Evolutionary conservation across 257 asterid species (phyloP).

Genomic region (Hygrophila difformis): DNA sequence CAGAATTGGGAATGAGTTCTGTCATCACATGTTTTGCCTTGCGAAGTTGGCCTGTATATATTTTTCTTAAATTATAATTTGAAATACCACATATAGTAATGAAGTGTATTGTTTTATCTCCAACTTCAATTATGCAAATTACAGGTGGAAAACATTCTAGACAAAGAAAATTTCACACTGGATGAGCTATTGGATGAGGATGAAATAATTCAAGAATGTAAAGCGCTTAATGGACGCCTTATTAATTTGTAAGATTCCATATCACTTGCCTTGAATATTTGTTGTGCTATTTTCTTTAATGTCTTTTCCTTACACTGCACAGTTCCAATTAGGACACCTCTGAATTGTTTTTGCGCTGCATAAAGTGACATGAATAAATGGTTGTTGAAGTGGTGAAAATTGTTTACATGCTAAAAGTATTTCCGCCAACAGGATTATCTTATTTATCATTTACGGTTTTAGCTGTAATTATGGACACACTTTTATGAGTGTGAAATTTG

Average conservation of each 20-base stretch:
- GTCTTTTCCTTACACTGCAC: not conserved
- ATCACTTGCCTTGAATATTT: not conserved
- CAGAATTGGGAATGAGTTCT: conserved; percentile 6
- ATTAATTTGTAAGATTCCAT: conserved; percentile 60
- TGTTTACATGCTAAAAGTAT: conserved; percentile 1
- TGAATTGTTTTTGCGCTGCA: not conserved
- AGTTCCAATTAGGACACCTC: not conserved
- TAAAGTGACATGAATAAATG: too few relatives aligned
- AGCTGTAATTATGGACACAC: too few relatives aligned
- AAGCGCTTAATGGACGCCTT: conserved; percentile 87
- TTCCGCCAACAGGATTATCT: too few relatives aligned
- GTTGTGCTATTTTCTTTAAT: not conserved
- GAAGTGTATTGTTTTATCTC: not conserved
- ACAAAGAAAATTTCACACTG: conserved; percentile 64
- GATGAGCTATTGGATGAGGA: conserved; percentile 94
- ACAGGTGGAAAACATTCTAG: conserved; percentile 87
- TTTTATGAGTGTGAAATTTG: too few relatives aligned
- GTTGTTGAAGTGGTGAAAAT: conserved; percentile 8
- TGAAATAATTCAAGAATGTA: conserved; percentile 95
- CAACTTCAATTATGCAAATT: conserved; percentile 10
- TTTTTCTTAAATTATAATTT: not conserved
- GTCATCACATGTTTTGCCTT: not conserved
- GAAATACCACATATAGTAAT: not conserved
- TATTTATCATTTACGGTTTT: too few relatives aligned
- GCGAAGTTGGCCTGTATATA: conserved; percentile 4